Base-by-base conservation (phyloP, 768 basidiomycete species). In the Trametes maxima region DNA sequence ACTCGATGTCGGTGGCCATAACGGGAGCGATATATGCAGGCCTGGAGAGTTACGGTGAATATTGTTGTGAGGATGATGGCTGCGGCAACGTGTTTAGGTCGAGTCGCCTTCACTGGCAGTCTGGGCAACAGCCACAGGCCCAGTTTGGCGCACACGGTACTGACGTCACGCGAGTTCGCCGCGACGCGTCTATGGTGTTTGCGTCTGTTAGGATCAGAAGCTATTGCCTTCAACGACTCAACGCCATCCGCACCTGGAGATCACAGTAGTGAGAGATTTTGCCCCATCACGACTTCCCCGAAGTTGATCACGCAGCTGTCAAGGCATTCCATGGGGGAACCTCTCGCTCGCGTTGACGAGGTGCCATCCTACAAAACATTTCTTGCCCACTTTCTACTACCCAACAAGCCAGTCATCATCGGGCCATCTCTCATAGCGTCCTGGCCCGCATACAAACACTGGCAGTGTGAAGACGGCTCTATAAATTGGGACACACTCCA, bases 1-100 rank as follows among this genome's bases (percentile, higher is more conserved):
- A 68, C 66, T 81, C 79, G 37, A 81, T 70, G 47, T 61, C 68
- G 49, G 65, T 60, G 22, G 72, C 65, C 75, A 77, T 80, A 37
- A 21, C 24, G 12, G 4, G 10, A 10, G 5, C 10, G 25, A 37
- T 47, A 46, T 37, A 42, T 3, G 21, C 39, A 8, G 46, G 45
- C 17, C 5, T 10, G 17, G 44, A 19, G 19, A 21, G n/a, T 45
- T 45, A 42, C 5, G 5, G 37, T 8, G 43, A 25, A 42, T 36
- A 40, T 11, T 21, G 17, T 22, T 5, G 17, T 12, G 19, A 8
- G 46, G 22, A 19, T 1, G 11, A 28, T 19, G 5, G 37, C 55
- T 57, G 56, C 56, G 56, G 56, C 21, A 25, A 43, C 47, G 56
- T 49, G 47, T 22, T 40, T 3, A 42, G 14, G 40, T 43, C 19